Base-by-base conservation (phyloP, 495 filamentous ascomycete genomes). In the Aspergillus panamensis region DNA sequence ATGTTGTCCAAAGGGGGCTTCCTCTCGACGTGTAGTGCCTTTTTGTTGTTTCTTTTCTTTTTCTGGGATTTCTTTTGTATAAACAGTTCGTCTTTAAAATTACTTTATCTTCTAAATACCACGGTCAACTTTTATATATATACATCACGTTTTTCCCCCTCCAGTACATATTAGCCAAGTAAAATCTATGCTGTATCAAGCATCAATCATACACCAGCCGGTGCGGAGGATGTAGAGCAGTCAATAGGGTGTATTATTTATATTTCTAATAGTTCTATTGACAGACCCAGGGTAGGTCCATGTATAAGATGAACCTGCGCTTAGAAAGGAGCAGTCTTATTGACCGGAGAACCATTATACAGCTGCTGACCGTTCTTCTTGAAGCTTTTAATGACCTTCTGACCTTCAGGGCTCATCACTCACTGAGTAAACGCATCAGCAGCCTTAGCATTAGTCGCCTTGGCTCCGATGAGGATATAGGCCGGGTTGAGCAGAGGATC, bases 1-100 rank as follows among this genome's bases (percentile, higher is more conserved):
- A 78, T 35, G 51, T 54, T 2, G 56, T 73, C 45, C 25, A 53
- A 32, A 20, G 14, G 7, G 55, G 55, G 0, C 16, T 45, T 45
- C 6, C 4, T 45, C n/a, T 45, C 6, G 19, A 45, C 20, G 42
- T 19, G 6, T 45, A 45, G 42, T 1, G 20, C 6, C 17, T 45
- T 9, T 45, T 45, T 45, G 6, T 40, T 40, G 37, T 8, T 16
- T 45, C 20, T 21, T 19, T 45, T 45, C 17, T 45, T 20, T 21
- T 45, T 45, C 8, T 20, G 16, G n/a, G 1, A 20, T 20, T 19
- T 45, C 19, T 45, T 45, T 21, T 45, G 42, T 7, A 8, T 45
- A 13, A 45, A 6, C 3, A 20, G 5, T 20, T 17, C 19, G 16
- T 45, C 7, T 45, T 45, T 19, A 1, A 7, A 45, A 45, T 8